Conservation (phyloP, 139 green algal species). For the Chlamydomonas sphaeroides region DNA sequence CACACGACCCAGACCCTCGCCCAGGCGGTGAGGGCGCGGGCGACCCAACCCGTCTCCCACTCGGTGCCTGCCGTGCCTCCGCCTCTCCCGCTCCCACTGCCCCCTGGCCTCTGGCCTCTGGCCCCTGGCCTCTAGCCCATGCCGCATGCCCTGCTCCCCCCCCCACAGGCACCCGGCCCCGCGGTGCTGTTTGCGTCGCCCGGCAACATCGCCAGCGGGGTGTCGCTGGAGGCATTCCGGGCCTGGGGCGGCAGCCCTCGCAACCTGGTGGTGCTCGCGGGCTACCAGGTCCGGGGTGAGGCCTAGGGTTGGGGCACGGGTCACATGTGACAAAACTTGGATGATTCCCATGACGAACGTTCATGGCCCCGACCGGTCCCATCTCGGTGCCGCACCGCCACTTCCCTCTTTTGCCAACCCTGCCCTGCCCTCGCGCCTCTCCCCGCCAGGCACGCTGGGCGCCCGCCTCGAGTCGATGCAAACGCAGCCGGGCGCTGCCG, state of each 20-base stretch:
- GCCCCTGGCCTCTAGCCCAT: too few relatives aligned
- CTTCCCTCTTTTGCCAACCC: too few relatives aligned
- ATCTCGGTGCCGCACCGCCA: too few relatives aligned
- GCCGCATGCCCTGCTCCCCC: too few relatives aligned
- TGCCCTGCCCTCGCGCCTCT: not conserved
- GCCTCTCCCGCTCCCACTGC: not conserved
- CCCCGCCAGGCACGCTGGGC: slow-evolving; percentile 15
- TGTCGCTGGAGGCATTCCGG: slow-evolving; percentile 75
- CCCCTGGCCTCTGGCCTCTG: too few relatives aligned
- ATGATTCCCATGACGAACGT: too few relatives aligned
- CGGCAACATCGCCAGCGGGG: slow-evolving; percentile 78
- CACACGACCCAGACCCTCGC: too few relatives aligned
- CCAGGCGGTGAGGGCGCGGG: too few relatives aligned
- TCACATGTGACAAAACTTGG: too few relatives aligned
- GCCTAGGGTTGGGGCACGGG: too few relatives aligned
- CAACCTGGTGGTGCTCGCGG: slow-evolving; percentile 81
- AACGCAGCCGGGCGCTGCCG: not conserved
- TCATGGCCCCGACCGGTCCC: too few relatives aligned
- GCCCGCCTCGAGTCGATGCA: not conserved
- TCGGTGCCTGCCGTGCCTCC: not conserved
- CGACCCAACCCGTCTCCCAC: not conserved
- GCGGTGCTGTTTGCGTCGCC: slow-evolving; percentile 82
- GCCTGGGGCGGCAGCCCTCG: slow-evolving; percentile 14
- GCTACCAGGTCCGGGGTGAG: slow-evolving; percentile 58
- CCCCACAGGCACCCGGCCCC: slow-evolving; percentile 23